Evolutionary conservation across 257 asterid genomes (phyloP), one percentile per base, ranked within the genome.

Genomic region (Rauvolfia tetraphylla): DNA sequence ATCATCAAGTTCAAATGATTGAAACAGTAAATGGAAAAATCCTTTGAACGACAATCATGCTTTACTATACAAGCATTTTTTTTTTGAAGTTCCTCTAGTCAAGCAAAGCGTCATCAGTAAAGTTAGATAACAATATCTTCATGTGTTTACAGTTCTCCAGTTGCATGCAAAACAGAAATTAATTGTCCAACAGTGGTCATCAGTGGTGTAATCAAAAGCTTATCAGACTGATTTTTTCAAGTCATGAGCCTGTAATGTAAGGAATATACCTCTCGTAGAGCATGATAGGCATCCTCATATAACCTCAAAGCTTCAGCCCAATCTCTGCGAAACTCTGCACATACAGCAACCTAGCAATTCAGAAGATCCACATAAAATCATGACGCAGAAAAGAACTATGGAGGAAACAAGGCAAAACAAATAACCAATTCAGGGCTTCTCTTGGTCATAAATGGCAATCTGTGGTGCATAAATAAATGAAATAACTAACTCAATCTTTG

Each of bases 271-370:
- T 93, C 98, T 42, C 93, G 92, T 79, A 91, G 83, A 46, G 92
- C 87, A 72, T 88, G 92, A 81, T 95, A 95, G 58, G 97, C 96
- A 84, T 95, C 99, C 84, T 93, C 96, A 56, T 95, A 95, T 53
- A 86, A 79, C 88, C 87, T 92, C 77, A 90, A 88, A 85, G 96
- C 98, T 86, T 95, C 99, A 74, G 70, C 85, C 99, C 99, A 95
- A 81, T 95, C 99, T 84, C 97, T 86, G 56, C 97, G 91, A 79
- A 93, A 95, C 80, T 95, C 99, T 84, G 97, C 96, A 89, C 89
- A 93, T 79, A 91, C 90, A 88, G 97, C 99, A 87, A 89, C 99
- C 99, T 95, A 86, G 92, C 79, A 85, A 84, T 85, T 83, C 83
- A 87, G 82, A 83, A 76, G 82, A 85, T 83, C 80, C 75, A 87